These are phyloP conservation scores for Pseudogymnoascus sp. DNA, from an alignment of 2,329 filamentous ascomycete genomes.

Conservation along the genomic window DNA sequence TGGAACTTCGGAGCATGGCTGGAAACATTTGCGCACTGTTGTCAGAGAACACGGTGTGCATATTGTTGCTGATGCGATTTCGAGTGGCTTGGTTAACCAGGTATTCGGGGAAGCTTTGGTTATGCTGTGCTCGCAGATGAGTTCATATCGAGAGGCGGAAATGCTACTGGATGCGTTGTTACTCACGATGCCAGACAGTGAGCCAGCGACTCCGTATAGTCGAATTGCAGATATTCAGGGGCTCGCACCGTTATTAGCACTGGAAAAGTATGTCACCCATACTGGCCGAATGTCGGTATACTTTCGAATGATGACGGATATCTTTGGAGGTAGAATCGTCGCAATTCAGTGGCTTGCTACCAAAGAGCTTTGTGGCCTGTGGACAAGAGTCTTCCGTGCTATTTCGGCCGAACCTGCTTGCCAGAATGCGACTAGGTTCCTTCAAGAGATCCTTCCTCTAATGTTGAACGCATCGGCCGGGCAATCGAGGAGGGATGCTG, in stretches of 20 bases:
- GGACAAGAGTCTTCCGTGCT: constrained; percentile 32
- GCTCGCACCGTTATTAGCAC: constrained; percentile 28
- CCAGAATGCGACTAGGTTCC: neutral
- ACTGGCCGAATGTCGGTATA: constrained; percentile 29
- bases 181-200: constrained; percentile 29
- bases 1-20: constrained; percentile 35
- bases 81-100: constrained; percentile 35
- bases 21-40: constrained; percentile 38
- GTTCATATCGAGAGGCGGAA: constrained; percentile 35
- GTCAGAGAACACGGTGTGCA: constrained; percentile 41
- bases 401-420: constrained; percentile 28
- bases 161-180: constrained; percentile 33
- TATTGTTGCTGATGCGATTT: constrained; percentile 36
- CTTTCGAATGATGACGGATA: constrained; percentile 31
- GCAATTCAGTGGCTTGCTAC: constrained; percentile 40
- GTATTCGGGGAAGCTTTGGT: constrained; percentile 35
- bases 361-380: constrained; percentile 34
- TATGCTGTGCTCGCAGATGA: constrained; percentile 33
- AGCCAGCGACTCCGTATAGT: constrained; percentile 29
- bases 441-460: constrained; percentile 11
- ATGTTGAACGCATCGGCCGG: neutral
- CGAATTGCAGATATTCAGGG: constrained; percentile 23
- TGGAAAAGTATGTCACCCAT: constrained; percentile 30
- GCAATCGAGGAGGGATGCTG: neutral
- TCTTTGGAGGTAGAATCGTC: constrained; percentile 32